These are phyloP conservation scores for Sinapis alba DNA, from an alignment of 441 rosid genomes.

Conservation along the genomic window DNA sequence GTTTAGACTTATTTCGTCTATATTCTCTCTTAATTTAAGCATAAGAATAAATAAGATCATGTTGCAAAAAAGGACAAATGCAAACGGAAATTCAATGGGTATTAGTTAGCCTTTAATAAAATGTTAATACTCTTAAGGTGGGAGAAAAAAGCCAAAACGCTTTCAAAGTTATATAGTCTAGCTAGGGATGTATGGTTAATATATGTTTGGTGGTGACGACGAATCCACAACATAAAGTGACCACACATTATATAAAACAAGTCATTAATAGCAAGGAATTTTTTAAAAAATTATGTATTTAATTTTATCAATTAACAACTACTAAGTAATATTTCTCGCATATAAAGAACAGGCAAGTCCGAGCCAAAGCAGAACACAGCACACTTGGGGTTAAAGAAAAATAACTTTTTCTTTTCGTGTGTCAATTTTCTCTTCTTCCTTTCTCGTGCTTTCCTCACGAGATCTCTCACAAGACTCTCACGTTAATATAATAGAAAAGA, in stretches of 20 bases:
- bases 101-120: not conserved
- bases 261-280: not conserved
- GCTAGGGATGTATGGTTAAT: constrained; percentile 18
- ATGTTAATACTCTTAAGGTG: not conserved
- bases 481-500: not conserved
- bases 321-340: not conserved
- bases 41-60: not conserved
- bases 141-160: not conserved
- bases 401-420: not conserved
- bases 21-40: not conserved
- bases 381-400: not conserved
- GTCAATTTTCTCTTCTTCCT: constrained; percentile 26
- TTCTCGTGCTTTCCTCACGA: constrained; percentile 59
- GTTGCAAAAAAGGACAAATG: not conserved
- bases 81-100: not conserved
- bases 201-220: constrained; percentile 32
- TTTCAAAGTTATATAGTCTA: constrained; percentile 5
- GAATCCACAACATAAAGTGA: constrained; percentile 24
- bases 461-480: constrained; percentile 51
- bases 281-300: not conserved
- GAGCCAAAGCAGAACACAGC: constrained; percentile 2
- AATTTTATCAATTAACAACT: not conserved
- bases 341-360: constrained; percentile 28
- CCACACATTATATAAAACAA: not conserved
- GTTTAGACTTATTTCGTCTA: not conserved